These are phyloP conservation scores for Candida lessepsii DNA, from an alignment of 805 yeast genomes.

Conservation along the genomic window DNA sequence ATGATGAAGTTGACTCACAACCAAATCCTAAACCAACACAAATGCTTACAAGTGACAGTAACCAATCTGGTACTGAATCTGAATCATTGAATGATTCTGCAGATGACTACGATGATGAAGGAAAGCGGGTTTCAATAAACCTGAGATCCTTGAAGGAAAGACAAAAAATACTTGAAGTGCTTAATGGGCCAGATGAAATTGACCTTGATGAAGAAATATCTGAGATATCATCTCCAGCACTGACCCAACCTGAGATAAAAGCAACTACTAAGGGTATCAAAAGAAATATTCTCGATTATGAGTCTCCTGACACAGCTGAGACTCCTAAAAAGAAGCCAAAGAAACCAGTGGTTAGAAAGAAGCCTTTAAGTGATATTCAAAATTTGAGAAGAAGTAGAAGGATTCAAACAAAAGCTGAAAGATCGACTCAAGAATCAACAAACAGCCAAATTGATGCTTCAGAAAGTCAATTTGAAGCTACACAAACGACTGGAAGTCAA, in stretches of 20 bases:
- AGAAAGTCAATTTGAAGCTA: neutral
- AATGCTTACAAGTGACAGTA: neutral
- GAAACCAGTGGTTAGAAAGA: neutral
- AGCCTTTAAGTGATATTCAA: neutral
- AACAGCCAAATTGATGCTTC: neutral
- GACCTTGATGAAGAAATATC: too few relatives aligned
- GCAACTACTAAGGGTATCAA: neutral
- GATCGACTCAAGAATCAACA: neutral
- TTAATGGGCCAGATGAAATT: neutral
- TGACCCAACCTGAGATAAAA: neutral
- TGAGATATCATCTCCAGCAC: constrained; percentile 3
- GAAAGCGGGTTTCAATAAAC: neutral
- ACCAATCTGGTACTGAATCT: neutral
- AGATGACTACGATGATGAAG: constrained; percentile 1
- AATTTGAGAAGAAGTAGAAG: constrained; percentile 8
- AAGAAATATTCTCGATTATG: constrained; percentile 5
- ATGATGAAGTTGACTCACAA: neutral
- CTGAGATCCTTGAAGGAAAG: neutral
- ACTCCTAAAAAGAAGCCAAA: neutral
- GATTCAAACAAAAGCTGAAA: neutral
- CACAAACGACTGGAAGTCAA: neutral
- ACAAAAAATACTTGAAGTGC: neutral
- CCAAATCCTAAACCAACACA: constrained; percentile 4
- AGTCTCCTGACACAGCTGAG: neutral
- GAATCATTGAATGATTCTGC: constrained; percentile 3